Evolutionary conservation across 352 stramenopile species (phyloP).

Genomic region (Stephanocyclus meneghinianus): DNA sequence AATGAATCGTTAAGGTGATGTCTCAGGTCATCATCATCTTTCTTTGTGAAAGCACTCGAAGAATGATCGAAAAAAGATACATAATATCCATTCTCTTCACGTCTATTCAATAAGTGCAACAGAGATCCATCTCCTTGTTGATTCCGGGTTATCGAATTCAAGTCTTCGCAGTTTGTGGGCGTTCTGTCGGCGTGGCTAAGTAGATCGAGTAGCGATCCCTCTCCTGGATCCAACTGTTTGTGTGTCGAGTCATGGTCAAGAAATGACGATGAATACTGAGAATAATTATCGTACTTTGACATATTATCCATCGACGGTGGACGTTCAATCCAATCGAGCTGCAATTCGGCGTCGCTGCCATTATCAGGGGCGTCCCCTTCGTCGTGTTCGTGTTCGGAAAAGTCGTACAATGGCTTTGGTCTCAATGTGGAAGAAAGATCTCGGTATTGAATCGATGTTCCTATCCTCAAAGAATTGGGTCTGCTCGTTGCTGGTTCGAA

Average conservation of each 20-base stretch:
- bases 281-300: constrained; percentile 38
- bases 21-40: too few species aligned
- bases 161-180: neutral
- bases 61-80: constrained; percentile 13
- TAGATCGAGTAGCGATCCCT: neutral
- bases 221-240: neutral
- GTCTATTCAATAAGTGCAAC: constrained; percentile 15
- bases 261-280: constrained; percentile 9
- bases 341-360: neutral
- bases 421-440: constrained; percentile 1
- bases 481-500: neutral
- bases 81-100: neutral
- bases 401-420: constrained; percentile 49
- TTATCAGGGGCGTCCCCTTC: neutral
- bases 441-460: neutral
- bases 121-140: constrained; percentile 11
- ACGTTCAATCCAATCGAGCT: constrained; percentile 3
- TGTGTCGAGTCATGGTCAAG: neutral
- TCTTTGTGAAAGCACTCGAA: neutral
- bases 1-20: neutral
- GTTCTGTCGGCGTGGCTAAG: neutral
- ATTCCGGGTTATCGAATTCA: neutral
- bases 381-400: constrained; percentile 31
- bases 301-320: constrained; percentile 15
- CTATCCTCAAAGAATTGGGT: neutral